Conservation (phyloP, 2,329 filamentous ascomycete species). For the Colletotrichum cereale region DNA sequence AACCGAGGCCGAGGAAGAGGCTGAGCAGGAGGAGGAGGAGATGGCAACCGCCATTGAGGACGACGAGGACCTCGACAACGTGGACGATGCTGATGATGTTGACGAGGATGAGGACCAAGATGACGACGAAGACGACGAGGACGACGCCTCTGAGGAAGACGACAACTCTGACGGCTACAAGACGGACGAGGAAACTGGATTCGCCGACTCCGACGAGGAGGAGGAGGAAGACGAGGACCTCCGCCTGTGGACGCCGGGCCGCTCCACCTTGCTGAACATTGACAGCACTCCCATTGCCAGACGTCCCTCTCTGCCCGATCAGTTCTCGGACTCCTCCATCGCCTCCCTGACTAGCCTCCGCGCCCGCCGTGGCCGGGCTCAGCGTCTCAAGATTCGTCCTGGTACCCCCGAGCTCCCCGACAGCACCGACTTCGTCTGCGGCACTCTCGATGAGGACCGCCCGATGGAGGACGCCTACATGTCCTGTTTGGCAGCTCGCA, state of each 20-base stretch:
- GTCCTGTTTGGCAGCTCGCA: conserved; percentile 83
- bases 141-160: conserved; percentile 68
- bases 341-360: conserved; percentile 58
- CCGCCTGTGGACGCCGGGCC: conserved; percentile 66
- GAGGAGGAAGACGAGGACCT: conserved; percentile 76
- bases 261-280: conserved; percentile 54
- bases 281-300: conserved; percentile 52
- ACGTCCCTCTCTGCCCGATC: conserved; percentile 56
- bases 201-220: conserved; percentile 77
- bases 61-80: conserved; percentile 61
- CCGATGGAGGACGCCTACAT: conserved; percentile 95
- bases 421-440: conserved; percentile 99
- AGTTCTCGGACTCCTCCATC: conserved; percentile 72
- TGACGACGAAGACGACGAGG: conserved; percentile 63
- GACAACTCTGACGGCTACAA: conserved; percentile 76
- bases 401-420: conserved; percentile 89
- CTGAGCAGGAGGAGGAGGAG: conserved; percentile 78
- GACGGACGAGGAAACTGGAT: conserved; percentile 78
- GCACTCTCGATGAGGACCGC: conserved; percentile 94
- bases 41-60: conserved; percentile 58
- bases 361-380: conserved; percentile 49
- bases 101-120: conserved; percentile 66
- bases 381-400: conserved; percentile 69
- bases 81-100: conserved; percentile 63
- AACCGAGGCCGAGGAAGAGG: conserved; percentile 93